Evolutionary conservation across 148 eudicot species (phyloP), one percentile per base, ranked within the genome.

Genomic region (Hydrangea macrophylla): DNA sequence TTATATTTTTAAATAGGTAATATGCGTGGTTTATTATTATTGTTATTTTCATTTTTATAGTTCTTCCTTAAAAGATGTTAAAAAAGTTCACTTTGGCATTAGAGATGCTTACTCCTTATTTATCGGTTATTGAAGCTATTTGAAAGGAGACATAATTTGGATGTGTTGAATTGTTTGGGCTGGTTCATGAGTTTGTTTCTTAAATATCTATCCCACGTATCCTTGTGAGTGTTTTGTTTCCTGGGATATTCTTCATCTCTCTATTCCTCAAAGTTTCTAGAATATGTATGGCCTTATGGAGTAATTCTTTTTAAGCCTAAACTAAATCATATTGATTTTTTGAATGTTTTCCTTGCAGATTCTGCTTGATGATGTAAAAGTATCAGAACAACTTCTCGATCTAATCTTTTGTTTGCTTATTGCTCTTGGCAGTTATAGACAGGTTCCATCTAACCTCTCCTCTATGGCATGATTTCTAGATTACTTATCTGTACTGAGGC

Each of bases 321-420:
- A 23, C 7, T 11, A 64, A 63, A 12, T 3, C 55, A 53, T 30
- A 72, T 23, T 67, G 37, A 51, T 39, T 55, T 17, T 55, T 13
- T 39, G 26, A 40, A 48, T 50, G 53, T 50, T 23, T 59, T 35
- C 76, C 58, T 76, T 77, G 27, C 96, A 94, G 97, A 87, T 94
- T 76, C 62, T 94, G 79, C 82, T 91, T 7, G 97, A 94, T 60
- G 96, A 94, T 73, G 71, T 87, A 75, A 89, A 82, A 73, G 83
- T 94, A 70, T 84, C 88, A 51, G 91, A 83, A 59, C 96, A 91
- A 78, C 74, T 91, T 69, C 78, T 94, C 78, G 99, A 94, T 81
- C 79, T 94, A 75, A 88, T 91, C 71, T 89, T 88, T 75, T 87
- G 81, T 79, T 42, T 79, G 61, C 80, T 91, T 60, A 70, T 86